Base-by-base conservation (phyloP, 192 early-diverging fungal species). In the Podochytrium sp. region DNA sequence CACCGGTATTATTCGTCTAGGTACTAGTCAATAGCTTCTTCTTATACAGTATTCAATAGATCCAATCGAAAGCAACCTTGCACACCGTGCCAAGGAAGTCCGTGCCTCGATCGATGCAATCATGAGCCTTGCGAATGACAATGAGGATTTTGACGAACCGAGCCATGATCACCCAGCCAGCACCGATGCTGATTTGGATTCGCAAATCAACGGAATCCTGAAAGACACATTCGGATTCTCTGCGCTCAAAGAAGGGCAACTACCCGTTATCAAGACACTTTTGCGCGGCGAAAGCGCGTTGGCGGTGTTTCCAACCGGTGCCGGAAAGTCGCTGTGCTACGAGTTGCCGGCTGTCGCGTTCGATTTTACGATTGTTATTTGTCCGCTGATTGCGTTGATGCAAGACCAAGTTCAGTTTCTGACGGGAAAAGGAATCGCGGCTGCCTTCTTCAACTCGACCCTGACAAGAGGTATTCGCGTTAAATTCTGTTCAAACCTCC, bases 251-350 rank as follows among this genome's bases (percentile, higher is more conserved):
- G 74, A 80, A 12, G 88, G 92, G 37, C 94, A 95, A 71, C 75
- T 91, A 5, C 87, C 88, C 23, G 92, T 90, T 0, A 93, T 95
- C 72, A 91, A 93, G 70, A 85, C 91, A 2, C 90, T 92, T 1
- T 64, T 94, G 10, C 73, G 81, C 25, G 92, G 90, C 12, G 77
- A 85, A 59, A 92, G 93, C 62, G 87, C 89, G 3, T 90, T 94
- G 78, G 91, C 94, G 41, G 82, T 95, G 14, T 93, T 94, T 92
- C 94, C 94, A 1, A 95, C 94, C 92, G 70, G 70, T n/a, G 56
- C 58, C 18, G 91, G 91, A 18, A 92, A 92, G 73, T 91, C 90
- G 1, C 79, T 92, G 0, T 89, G 72, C 0, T 92, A 91, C 61
- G 91, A 92, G 76, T 81, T 92, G 0, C 89, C 91, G 0, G 74